Percentiles rank a stretch among this genome's conserved stretches.
These are phyloP conservation scores for Cytospora schulzeri DNA, from an alignment of 2,329 filamentous ascomycete species.

Conservation along the genomic window DNA sequence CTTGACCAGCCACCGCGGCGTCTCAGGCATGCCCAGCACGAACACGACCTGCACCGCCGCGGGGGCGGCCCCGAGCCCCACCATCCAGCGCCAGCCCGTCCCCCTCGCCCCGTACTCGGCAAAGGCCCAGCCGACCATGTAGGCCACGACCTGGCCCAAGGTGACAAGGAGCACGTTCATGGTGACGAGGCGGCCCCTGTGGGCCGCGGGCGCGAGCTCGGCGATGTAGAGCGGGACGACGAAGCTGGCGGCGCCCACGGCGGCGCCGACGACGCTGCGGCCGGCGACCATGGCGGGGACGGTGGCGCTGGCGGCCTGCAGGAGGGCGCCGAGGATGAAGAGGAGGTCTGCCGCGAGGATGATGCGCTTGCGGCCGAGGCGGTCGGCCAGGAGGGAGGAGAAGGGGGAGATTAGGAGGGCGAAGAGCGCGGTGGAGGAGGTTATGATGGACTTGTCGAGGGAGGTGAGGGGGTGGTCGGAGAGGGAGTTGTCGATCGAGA, in stretches of 20 bases:
- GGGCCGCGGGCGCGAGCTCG: conserved; percentile 76
- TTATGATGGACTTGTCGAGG: conserved; percentile 70
- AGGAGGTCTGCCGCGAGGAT: conserved; percentile 66
- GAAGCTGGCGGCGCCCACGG: conserved; percentile 76
- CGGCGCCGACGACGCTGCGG: conserved; percentile 69
- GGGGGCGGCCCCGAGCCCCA: conserved; percentile 79
- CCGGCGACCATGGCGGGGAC: conserved; percentile 69
- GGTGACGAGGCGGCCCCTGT: conserved; percentile 79
- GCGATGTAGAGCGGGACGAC: conserved; percentile 87
- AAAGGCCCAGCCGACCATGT: conserved; percentile 79
- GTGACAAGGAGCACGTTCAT: conserved; percentile 84
- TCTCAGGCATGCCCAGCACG: conserved; percentile 79
- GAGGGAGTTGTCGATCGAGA: conserved; percentile 63
- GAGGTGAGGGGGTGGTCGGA: conserved; percentile 59
- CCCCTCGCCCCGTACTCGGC: conserved; percentile 52
- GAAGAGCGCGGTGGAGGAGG: conserved; percentile 68
- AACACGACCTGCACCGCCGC: conserved; percentile 71
- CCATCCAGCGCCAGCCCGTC: conserved; percentile 87
- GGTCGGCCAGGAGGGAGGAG: conserved; percentile 65
- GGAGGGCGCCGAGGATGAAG: conserved; percentile 67
- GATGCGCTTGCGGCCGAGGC: conserved; percentile 61
- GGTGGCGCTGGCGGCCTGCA: conserved; percentile 61
- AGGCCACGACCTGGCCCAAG: conserved; percentile 85
- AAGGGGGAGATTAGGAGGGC: conserved; percentile 66
- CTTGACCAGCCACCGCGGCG: conserved; percentile 82